Conservation (phyloP, 192 early-diverging fungal genomes). For the Backusella tuberculispora region DNA sequence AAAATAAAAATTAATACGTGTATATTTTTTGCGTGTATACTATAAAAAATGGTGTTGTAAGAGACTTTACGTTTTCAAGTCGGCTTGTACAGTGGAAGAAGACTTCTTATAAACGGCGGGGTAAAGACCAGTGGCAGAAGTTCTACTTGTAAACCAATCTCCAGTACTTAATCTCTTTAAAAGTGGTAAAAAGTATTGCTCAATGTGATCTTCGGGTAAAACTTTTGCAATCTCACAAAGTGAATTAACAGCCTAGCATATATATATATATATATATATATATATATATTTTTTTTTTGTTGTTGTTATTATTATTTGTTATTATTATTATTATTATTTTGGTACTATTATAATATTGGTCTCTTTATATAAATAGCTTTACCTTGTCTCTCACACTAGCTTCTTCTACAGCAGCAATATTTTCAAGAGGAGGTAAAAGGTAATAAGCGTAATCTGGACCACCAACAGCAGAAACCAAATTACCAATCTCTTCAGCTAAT, state of each 20-base stretch:
- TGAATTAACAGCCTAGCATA: slow-evolving; percentile 90
- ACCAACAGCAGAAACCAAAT: slow-evolving; percentile 92
- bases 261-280: background rate
- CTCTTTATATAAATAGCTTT: slow-evolving; percentile 20
- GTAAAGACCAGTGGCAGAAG: slow-evolving; percentile 92
- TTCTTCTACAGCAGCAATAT: slow-evolving; percentile 96
- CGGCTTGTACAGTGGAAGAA: slow-evolving; percentile 76
- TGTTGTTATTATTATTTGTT: background rate
- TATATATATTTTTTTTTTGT: too few relatives aligned
- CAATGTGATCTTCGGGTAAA: slow-evolving; percentile 81
- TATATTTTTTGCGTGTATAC: background rate
- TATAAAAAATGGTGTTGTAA: background rate
- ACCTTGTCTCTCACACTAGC: slow-evolving; percentile 98
- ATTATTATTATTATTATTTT: background rate
- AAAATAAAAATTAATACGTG: background rate
- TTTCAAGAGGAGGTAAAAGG: slow-evolving; percentile 92
- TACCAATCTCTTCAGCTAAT: slow-evolving; percentile 92
- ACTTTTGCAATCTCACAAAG: slow-evolving; percentile 80
- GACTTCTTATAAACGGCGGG: slow-evolving; percentile 79
- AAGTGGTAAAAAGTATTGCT: slow-evolving; percentile 89
- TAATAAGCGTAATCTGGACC: slow-evolving; percentile 86
- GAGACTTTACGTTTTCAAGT: slow-evolving; percentile 76
- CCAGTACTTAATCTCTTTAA: slow-evolving; percentile 88
- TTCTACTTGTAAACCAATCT: slow-evolving; percentile 98
- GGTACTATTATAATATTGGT: too few relatives aligned